Conservation (phyloP, 306 rosid genomes). For the Delonix regia region DNA sequence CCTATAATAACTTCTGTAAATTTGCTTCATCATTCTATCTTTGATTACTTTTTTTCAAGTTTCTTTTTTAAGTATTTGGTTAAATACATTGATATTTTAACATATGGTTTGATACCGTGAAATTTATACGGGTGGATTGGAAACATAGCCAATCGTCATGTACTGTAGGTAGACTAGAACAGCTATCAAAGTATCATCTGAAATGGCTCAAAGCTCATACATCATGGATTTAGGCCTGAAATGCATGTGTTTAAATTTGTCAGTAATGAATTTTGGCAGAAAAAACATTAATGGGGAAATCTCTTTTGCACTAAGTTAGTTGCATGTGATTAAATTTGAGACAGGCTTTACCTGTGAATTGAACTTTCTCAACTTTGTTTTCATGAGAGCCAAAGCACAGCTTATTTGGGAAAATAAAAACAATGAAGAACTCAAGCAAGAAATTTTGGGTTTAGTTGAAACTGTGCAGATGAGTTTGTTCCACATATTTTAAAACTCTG, state of each 20-base stretch:
- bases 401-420: neutral
- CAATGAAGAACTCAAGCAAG: neutral
- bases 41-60: neutral
- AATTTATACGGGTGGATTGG: constrained; percentile 4
- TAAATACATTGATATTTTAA: constrained; percentile 3
- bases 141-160: neutral
- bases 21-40: neutral
- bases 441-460: constrained; percentile 1
- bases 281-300: neutral
- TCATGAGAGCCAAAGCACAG: neutral
- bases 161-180: neutral
- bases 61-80: neutral
- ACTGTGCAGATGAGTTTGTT: neutral
- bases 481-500: neutral
- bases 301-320: neutral
- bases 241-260: neutral
- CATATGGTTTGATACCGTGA: neutral
- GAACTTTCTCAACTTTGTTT: neutral
- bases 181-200: neutral
- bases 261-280: neutral
- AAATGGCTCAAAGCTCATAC: neutral
- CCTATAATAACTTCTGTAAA: constrained; percentile 11
- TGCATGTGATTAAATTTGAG: neutral
- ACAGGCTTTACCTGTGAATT: neutral
- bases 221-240: constrained; percentile 11